These are phyloP conservation scores for Senna tora DNA, from an alignment of 306 rosid species.

Conservation along the genomic window DNA sequence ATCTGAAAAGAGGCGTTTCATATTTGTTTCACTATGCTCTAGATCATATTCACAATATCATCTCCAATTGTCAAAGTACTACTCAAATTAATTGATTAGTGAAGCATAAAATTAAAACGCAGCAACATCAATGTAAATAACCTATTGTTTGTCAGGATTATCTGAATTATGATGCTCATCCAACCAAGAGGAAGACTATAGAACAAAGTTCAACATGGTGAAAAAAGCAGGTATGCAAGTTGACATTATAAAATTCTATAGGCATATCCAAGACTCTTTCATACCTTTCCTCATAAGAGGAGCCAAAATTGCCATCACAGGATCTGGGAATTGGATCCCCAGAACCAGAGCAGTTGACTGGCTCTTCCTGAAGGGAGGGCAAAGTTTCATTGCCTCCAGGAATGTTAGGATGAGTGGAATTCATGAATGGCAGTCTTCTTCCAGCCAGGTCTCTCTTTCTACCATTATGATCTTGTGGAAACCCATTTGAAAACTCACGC, in stretches of 20 bases:
- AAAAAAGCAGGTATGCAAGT: conserved; percentile 28
- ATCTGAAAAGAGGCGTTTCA: conserved; percentile 9
- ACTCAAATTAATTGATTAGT: conserved; percentile 12
- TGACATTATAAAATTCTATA: conserved; percentile 18
- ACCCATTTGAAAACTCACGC: conserved; percentile 52
- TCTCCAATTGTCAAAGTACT: not conserved
- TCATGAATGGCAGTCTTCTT: conserved; percentile 51
- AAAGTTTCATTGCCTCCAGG: conserved; percentile 52
- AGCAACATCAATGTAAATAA: conserved; percentile 22
- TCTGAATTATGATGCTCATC: conserved; percentile 22
- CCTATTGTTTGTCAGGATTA: not conserved
- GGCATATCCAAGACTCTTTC: conserved; percentile 25
- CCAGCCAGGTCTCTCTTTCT: conserved; percentile 62
- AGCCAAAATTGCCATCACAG: conserved; percentile 42
- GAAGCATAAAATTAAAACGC: conserved; percentile 24
- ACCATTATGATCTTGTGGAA: conserved; percentile 47
- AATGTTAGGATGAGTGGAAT: conserved; percentile 43
- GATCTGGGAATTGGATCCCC: conserved; percentile 49
- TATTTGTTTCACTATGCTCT: conserved; percentile 25
- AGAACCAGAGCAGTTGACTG: conserved; percentile 47
- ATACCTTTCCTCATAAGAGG: conserved; percentile 68
- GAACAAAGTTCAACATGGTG: conserved; percentile 21
- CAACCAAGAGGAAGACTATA: conserved; percentile 23
- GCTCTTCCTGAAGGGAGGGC: conserved; percentile 52
- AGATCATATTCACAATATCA: not conserved